Evolutionary conservation across 2,329 filamentous ascomycete species (phyloP).

Genomic region (Fusarium sambucinum): DNA sequence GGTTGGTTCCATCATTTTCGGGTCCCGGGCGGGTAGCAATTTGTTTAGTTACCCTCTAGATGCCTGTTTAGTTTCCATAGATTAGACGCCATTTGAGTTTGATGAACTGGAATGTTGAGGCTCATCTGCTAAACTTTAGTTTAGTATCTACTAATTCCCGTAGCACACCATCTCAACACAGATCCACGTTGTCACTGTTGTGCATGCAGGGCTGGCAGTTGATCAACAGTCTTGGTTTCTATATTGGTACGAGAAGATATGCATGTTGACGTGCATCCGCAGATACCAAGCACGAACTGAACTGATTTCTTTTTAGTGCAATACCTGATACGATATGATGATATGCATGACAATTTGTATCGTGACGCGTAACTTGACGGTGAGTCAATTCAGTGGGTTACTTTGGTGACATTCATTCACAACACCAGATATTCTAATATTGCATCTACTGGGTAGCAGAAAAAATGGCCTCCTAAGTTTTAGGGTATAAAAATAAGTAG

Average conservation of each 20-base stretch:
- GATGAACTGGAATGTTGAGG: conserved; percentile 14
- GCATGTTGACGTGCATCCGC: conserved; percentile 38
- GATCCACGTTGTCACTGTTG: conserved; percentile 19
- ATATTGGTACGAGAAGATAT: conserved; percentile 13
- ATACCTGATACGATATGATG: neutral
- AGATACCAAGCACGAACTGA: conserved; percentile 9
- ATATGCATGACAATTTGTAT: conserved; percentile 15
- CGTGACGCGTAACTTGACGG: conserved; percentile 29
- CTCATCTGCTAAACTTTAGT: neutral
- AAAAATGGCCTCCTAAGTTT: too few relatives aligned
- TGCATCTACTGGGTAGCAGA: too few relatives aligned
- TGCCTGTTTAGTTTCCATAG: conserved; percentile 3
- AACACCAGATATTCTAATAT: conserved; percentile 4
- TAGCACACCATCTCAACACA: conserved; percentile 18
- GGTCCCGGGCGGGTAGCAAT: conserved; percentile 9
- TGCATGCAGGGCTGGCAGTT: conserved; percentile 40
- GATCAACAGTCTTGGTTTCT: conserved; percentile 34
- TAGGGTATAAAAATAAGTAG: too few relatives aligned
- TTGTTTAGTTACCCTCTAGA: neutral
- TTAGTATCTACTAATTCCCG: neutral
- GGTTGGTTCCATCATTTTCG: conserved; percentile 7
- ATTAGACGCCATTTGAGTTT: conserved; percentile 9
- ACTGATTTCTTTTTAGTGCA: conserved; percentile 9
- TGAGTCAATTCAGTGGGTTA: conserved; percentile 11
- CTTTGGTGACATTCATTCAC: neutral